These are phyloP conservation scores for Pharus latifolius DNA, from an alignment of 176 grass and related monocot species.

Conservation along the genomic window DNA sequence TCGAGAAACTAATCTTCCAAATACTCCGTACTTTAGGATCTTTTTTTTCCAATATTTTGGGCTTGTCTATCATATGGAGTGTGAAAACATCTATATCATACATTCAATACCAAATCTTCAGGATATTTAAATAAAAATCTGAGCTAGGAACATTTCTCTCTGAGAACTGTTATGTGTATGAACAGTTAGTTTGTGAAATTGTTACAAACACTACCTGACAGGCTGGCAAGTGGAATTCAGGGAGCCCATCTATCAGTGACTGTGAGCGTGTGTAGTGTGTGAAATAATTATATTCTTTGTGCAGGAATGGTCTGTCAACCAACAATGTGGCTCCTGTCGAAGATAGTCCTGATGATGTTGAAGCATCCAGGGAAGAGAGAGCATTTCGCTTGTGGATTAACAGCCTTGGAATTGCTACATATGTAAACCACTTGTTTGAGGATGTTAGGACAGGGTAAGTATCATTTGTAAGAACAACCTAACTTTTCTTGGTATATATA, in stretches of 20 bases:
- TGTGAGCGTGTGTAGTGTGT: slow-evolving; percentile 4
- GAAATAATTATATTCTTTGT: slow-evolving; percentile 17
- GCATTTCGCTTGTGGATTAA: slow-evolving; percentile 97
- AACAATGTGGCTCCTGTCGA: slow-evolving; percentile 36
- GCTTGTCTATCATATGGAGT: background rate
- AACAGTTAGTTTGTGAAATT: too few relatives aligned
- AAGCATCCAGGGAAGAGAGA: slow-evolving; percentile 79
- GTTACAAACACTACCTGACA: too few relatives aligned
- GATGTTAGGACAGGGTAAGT: slow-evolving; percentile 89
- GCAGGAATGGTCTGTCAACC: slow-evolving; percentile 80
- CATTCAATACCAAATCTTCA: background rate
- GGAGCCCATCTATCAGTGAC: too few relatives aligned
- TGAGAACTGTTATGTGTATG: too few relatives aligned
- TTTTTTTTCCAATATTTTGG: too few relatives aligned
- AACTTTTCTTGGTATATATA: background rate
- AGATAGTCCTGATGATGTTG: slow-evolving; percentile 74
- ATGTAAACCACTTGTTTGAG: slow-evolving; percentile 96
- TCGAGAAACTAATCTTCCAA: too few relatives aligned
- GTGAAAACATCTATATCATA: background rate
- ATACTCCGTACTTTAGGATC: too few relatives aligned
- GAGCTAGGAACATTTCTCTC: too few relatives aligned
- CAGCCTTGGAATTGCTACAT: slow-evolving; percentile 83
- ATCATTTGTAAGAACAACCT: background rate
- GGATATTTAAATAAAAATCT: background rate
- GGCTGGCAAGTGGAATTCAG: too few relatives aligned